phyloP scores from a whole-genome alignment of 2,329 filamentous ascomycete species.

The Tolypocladium amazonense region DNA sequence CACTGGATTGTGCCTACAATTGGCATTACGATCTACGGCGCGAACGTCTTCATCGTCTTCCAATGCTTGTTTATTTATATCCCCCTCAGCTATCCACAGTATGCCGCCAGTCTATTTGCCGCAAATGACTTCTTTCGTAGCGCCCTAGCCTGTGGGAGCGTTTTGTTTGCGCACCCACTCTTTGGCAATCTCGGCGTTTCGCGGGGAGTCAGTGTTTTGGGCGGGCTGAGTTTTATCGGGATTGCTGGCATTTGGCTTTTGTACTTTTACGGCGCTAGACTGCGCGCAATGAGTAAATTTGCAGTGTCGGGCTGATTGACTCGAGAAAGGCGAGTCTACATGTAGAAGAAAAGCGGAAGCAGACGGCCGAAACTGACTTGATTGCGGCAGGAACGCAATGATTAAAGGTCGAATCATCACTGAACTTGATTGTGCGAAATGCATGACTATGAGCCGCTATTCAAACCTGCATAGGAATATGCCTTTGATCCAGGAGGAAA shows the following conservation, averaged over 20 bases:
- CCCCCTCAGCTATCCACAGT: conserved; percentile 42
- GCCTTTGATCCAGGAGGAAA: conserved; percentile 60
- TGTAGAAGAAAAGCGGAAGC: too few relatives aligned
- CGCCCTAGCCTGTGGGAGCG: conserved; percentile 47
- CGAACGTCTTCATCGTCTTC: conserved; percentile 42
- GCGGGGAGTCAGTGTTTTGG: conserved; percentile 45
- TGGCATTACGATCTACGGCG: conserved; percentile 45
- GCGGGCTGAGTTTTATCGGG: conserved; percentile 39
- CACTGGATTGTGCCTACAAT: conserved; percentile 46
- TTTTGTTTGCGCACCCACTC: conserved; percentile 51
- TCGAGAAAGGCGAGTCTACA: neutral
- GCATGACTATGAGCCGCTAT: conserved; percentile 6
- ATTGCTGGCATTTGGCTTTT: conserved; percentile 48
- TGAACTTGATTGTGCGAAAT: neutral
- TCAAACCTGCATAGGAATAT: conserved; percentile 45
- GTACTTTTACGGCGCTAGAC: conserved; percentile 43
- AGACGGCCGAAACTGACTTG: neutral
- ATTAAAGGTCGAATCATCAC: neutral
- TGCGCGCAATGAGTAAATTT: conserved; percentile 49
- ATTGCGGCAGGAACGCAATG: neutral
- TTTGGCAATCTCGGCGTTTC: conserved; percentile 49
- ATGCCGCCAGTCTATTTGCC: conserved; percentile 49
- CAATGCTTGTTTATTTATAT: conserved; percentile 52
- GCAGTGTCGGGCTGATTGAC: conserved; percentile 23
- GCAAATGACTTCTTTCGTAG: conserved; percentile 50